Evolutionary conservation across 1,284 basidiomycete genomes (phyloP), one percentile per base, ranked within the genome.

Genomic region (Moesziomyces globuligerus): DNA sequence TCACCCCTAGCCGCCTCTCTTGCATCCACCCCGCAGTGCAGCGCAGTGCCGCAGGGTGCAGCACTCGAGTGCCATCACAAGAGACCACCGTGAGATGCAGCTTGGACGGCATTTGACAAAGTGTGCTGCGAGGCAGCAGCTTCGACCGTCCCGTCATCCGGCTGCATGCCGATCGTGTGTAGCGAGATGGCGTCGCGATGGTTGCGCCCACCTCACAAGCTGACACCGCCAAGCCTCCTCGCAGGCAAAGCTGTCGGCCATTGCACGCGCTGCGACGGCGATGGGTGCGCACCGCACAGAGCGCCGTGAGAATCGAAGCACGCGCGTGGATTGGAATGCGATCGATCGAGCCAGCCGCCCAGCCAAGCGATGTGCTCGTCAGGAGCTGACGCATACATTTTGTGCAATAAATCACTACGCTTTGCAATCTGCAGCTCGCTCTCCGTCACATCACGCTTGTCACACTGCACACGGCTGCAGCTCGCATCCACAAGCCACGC

Each of bases 271-370:
- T 13, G 17, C 32, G 32, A 13, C 15, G 15, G 15, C 32, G 32
- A 6, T 17, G 15, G 17, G 32, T 34, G 32, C 32, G 32, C 32
- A 34, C 17, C 32, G 32, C 7, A 15, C 5, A 13, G 15, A n/a
- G 15, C 32, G 15, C 15, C 32, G 32, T 17, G 32, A 34, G 32
- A 34, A 34, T 34, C 32, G 32, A 17, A 34, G 13, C 15, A 34
- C 15, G 32, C 32, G 32, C 32, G 32, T 34, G 9, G 20, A 38
- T 37, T 25, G 48, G 48, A 49, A 49, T 41, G 38, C 48, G 42
- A 34, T 42, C 48, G 39, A 49, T 49, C 48, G 48, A 34, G 28
- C 11, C 25, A n/a, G n/a, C n/a, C n/a, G n/a, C n/a, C 18, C 21
- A 34, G 24, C 15, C 21, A 48, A 48, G 37, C 47, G 37, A 48